phyloP scores from a whole-genome alignment of 208 protist species.

The Sergeia podlipaevii region DNA sequence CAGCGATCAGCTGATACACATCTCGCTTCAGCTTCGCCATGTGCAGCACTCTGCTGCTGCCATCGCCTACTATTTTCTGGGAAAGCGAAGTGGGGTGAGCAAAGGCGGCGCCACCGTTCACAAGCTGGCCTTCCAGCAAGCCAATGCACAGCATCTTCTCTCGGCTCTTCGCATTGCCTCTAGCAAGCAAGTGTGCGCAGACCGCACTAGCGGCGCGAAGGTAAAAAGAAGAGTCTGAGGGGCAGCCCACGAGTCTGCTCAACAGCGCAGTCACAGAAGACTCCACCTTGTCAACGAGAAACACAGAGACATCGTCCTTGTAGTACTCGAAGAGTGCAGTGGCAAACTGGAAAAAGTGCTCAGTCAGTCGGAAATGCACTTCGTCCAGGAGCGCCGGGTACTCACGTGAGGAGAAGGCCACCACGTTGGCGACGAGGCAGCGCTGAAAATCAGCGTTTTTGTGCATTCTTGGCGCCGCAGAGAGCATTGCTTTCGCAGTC shows the following conservation, averaged over 20 bases:
- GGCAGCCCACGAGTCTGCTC: constrained; percentile 33
- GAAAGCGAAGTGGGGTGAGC: constrained; percentile 7
- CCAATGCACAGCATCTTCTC: constrained; percentile 61
- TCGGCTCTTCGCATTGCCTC: constrained; percentile 14
- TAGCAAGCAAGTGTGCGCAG: constrained; percentile 39
- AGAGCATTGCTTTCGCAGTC: too few relatives aligned
- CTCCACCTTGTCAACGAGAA: constrained; percentile 25
- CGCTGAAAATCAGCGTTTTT: too few relatives aligned
- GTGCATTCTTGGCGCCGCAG: constrained; percentile 1
- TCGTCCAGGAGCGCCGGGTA: constrained; percentile 24
- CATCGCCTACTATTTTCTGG: too few relatives aligned
- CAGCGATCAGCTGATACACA: constrained; percentile 35
- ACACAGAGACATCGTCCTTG: constrained; percentile 25
- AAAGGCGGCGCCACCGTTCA: constrained; percentile 4
- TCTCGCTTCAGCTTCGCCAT: constrained; percentile 15
- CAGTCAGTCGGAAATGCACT: constrained; percentile 38
- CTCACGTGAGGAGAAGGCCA: constrained; percentile 21
- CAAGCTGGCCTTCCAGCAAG: constrained; percentile 50
- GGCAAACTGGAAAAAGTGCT: constrained; percentile 59
- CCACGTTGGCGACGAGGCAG: constrained; percentile 9
- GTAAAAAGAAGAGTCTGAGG: constrained; percentile 31
- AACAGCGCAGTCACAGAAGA: constrained; percentile 27
- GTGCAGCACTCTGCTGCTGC: too few relatives aligned
- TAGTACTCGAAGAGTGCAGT: constrained; percentile 43
- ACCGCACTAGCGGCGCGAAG: constrained; percentile 40